Conservation (phyloP, 2,329 filamentous ascomycete species). For the Pyricularia grisea region DNA sequence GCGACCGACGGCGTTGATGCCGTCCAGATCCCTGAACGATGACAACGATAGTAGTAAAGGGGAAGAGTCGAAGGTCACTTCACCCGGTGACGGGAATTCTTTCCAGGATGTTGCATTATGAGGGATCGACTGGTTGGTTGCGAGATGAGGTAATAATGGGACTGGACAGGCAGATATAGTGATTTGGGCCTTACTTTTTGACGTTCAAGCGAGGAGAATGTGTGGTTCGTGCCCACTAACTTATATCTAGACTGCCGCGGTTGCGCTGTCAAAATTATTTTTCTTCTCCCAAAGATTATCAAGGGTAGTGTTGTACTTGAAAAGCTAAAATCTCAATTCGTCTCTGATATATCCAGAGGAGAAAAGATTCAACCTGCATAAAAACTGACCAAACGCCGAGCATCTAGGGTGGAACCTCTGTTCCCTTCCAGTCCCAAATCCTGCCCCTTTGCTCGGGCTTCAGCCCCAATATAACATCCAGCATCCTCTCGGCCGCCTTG, state of each 20-base stretch:
- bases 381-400: neutral
- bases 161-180: neutral
- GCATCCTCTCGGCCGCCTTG: conserved; percentile 55
- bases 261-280: neutral
- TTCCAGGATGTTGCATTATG: conserved; percentile 57
- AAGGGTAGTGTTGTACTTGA: neutral
- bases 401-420: conserved; percentile 48
- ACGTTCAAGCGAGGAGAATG: neutral
- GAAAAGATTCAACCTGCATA: neutral
- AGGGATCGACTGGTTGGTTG: neutral
- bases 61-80: conserved; percentile 27
- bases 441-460: conserved; percentile 44
- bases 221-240: neutral
- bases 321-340: neutral
- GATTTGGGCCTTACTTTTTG: neutral
- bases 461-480: conserved; percentile 44
- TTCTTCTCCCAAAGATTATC: neutral
- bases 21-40: conserved; percentile 12
- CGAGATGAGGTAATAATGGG: neutral
- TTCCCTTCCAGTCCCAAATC: conserved; percentile 62
- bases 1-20: conserved; percentile 23
- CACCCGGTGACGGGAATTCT: conserved; percentile 45
- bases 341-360: neutral
- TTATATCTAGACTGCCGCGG: neutral
- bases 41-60: conserved; percentile 10